Percentiles rank a stretch among this genome's conserved stretches.
phyloP scores from a whole-genome alignment of 2,329 filamentous ascomycete species.

The Pseudonectria foliicola region DNA sequence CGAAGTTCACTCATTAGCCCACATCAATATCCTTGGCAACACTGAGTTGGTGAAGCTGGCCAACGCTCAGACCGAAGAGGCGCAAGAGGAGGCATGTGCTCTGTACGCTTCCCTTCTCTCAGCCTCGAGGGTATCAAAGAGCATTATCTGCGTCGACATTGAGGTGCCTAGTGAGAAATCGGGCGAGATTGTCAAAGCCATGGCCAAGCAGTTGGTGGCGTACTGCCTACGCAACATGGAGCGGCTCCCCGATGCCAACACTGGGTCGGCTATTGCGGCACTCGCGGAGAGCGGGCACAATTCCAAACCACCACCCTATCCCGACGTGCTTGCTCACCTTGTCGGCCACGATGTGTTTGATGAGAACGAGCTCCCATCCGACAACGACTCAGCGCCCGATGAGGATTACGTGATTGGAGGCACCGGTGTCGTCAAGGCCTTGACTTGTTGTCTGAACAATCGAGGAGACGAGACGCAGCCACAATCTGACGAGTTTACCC shows the following conservation, averaged over 20 bases:
- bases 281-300: constrained; percentile 29
- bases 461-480: constrained; percentile 54
- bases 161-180: constrained; percentile 75
- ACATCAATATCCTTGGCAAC: constrained; percentile 84
- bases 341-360: constrained; percentile 60
- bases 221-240: constrained; percentile 93
- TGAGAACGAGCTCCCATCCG: constrained; percentile 47
- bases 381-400: constrained; percentile 67
- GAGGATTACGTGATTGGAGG: constrained; percentile 95
- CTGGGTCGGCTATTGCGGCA: constrained; percentile 39
- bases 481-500: constrained; percentile 45
- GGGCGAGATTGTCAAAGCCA: constrained; percentile 84
- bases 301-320: constrained; percentile 40
- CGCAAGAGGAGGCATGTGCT: constrained; percentile 88
- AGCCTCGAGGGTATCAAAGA: constrained; percentile 74
- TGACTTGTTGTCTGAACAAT: constrained; percentile 85
- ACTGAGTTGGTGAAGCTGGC: constrained; percentile 62
- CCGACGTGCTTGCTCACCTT: constrained; percentile 79
- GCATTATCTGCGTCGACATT: constrained; percentile 83
- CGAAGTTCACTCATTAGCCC: constrained; percentile 72
- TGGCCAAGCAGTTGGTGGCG: constrained; percentile 90
- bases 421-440: constrained; percentile 88
- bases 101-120: constrained; percentile 87
- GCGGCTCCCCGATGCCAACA: constrained; percentile 60
- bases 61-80: constrained; percentile 66